These are phyloP conservation scores for Citrus unshiu DNA, from an alignment of 345 rosid genomes.

Conservation along the genomic window DNA sequence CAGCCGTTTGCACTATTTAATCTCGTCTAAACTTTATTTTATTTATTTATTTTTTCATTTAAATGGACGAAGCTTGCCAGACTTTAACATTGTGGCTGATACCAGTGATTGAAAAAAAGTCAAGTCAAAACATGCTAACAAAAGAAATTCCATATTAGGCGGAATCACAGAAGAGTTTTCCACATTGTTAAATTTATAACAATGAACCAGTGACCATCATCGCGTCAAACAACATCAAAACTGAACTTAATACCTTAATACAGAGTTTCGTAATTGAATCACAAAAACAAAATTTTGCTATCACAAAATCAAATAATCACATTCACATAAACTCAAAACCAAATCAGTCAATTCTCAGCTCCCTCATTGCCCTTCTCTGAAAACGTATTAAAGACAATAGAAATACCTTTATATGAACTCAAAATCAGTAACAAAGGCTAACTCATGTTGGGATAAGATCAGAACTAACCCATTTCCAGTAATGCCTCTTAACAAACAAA, in stretches of 20 bases:
- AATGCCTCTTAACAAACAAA: constrained; percentile 68
- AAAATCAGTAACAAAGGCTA: neutral
- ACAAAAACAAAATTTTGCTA: neutral
- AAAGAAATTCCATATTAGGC: neutral
- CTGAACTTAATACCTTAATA: neutral
- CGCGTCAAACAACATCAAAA: neutral
- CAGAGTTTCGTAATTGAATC: neutral
- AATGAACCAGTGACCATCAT: neutral
- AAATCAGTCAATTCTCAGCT: neutral
- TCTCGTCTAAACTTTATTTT: neutral
- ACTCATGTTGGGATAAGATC: neutral
- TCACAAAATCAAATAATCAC: neutral
- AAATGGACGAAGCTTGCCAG: neutral
- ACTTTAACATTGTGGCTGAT: neutral
- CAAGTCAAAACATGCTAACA: neutral
- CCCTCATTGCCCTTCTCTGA: neutral
- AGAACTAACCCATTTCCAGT: constrained; percentile 83
- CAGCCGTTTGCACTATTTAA: neutral
- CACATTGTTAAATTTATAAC: neutral
- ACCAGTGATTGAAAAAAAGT: neutral
- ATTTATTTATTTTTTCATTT: neutral
- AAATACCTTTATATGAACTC: neutral
- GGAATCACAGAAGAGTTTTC: neutral
- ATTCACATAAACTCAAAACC: neutral
- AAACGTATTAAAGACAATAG: neutral